phyloP scores from a whole-genome alignment of 768 basidiomycete genomes.

The Paxillus rubicundulus region DNA sequence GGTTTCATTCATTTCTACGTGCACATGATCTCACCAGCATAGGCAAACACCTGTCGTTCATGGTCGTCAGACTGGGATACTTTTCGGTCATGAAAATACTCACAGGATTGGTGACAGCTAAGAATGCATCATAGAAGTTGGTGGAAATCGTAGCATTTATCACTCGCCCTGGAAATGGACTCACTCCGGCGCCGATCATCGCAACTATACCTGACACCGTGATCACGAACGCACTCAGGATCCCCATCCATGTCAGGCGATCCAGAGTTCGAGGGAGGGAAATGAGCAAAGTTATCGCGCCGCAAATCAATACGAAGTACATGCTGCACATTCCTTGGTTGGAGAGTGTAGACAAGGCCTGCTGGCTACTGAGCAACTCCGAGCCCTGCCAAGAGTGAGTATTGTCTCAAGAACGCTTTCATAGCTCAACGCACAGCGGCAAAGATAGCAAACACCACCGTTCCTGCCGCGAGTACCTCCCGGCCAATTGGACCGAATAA shows the following conservation, averaged over 20 bases:
- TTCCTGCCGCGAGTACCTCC: conserved; percentile 45
- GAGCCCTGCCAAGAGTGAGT: conserved; percentile 36
- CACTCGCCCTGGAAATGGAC: conserved; percentile 41
- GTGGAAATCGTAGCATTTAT: conserved; percentile 38
- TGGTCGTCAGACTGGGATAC: background rate
- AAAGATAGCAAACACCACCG: conserved; percentile 49
- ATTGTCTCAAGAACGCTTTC: background rate
- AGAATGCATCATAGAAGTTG: conserved; percentile 47
- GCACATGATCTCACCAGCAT: conserved; percentile 38
- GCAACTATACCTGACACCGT: conserved; percentile 44
- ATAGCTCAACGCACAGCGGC: conserved; percentile 29
- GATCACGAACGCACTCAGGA: conserved; percentile 43
- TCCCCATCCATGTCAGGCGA: conserved; percentile 45
- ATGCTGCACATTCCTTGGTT: conserved; percentile 48
- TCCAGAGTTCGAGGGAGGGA: conserved; percentile 49
- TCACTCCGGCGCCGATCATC: conserved; percentile 50
- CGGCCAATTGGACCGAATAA: conserved; percentile 47
- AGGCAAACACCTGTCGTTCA: conserved; percentile 42
- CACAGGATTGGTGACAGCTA: conserved; percentile 54
- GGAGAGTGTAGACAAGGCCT: conserved; percentile 47
- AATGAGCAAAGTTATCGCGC: conserved; percentile 40
- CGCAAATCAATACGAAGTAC: conserved; percentile 45
- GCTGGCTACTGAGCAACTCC: conserved; percentile 50
- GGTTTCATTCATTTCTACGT: background rate
- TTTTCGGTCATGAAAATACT: conserved; percentile 9